phyloP scores from a whole-genome alignment of 345 rosid species.

The Clarkia xantiana region DNA sequence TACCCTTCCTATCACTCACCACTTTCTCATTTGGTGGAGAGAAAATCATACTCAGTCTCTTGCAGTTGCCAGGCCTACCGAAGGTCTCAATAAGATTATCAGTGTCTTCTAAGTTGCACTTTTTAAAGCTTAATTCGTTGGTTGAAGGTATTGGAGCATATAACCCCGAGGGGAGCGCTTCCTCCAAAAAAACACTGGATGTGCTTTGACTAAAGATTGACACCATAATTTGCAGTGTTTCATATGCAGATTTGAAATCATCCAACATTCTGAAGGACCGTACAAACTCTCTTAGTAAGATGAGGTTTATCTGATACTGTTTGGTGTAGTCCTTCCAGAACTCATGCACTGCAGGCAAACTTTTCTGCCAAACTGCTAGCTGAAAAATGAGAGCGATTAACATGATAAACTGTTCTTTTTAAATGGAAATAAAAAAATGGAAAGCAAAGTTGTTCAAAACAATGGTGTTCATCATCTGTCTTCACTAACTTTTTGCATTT shows the following conservation, averaged over 20 bases:
- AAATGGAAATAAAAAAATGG: not conserved
- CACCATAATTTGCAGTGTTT: constrained; percentile 63
- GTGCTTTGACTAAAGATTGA: constrained; percentile 24
- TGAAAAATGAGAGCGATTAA: constrained; percentile 22
- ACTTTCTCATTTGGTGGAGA: constrained; percentile 10
- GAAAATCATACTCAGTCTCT: constrained; percentile 11
- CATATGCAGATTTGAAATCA: constrained; percentile 58
- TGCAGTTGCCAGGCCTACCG: constrained; percentile 12
- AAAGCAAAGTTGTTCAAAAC: not conserved
- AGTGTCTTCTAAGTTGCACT: constrained; percentile 16
- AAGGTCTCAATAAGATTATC: constrained; percentile 8
- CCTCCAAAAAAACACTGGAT: constrained; percentile 14
- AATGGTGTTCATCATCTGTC: too few species aligned
- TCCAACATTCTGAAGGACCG: constrained; percentile 51
- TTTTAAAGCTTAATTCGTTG: constrained; percentile 22
- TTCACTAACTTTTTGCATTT: too few species aligned
- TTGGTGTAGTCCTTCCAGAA: constrained; percentile 53
- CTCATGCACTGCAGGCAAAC: constrained; percentile 36
- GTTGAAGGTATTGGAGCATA: constrained; percentile 59
- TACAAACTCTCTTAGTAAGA: constrained; percentile 37
- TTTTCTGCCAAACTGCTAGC: constrained; percentile 71
- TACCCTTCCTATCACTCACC: constrained; percentile 10
- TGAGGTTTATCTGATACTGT: constrained; percentile 38
- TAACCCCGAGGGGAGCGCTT: constrained; percentile 30
- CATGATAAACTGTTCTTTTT: not conserved